A percentile compares a stretch with the other conserved stretches of the same genome.
phyloP scores from a whole-genome alignment of 768 basidiomycete species.

The Serendipita sp. region DNA sequence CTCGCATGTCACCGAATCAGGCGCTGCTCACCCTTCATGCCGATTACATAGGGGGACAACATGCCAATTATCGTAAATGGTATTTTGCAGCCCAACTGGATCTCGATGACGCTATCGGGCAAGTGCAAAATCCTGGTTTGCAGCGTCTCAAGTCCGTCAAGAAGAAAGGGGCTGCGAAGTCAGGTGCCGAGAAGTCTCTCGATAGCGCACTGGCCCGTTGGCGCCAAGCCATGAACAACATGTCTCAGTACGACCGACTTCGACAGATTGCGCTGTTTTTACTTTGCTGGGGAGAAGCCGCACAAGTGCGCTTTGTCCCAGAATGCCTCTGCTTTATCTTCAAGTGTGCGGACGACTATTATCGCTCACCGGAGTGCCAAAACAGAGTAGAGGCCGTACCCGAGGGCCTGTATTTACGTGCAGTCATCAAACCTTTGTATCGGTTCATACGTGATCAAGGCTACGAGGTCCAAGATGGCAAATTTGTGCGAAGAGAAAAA shows the following conservation, averaged over 20 bases:
- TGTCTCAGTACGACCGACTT: conserved; percentile 95
- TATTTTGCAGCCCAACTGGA: conserved; percentile 99
- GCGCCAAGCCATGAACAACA: conserved; percentile 96
- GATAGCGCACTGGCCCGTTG: conserved; percentile 79
- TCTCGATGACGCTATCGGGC: conserved; percentile 91
- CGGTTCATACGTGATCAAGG: conserved; percentile 95
- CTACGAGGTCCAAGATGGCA: conserved; percentile 89
- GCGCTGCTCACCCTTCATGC: conserved; percentile 91
- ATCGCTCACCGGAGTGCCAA: conserved; percentile 97
- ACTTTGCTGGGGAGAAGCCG: conserved; percentile 95
- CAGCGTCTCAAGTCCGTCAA: conserved; percentile 70
- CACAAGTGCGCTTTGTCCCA: conserved; percentile 90
- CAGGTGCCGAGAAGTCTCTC: conserved; percentile 56
- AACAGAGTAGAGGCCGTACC: conserved; percentile 80
- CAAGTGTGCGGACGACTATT: conserved; percentile 99
- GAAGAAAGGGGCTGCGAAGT: conserved; percentile 39
- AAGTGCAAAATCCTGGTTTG: conserved; percentile 80
- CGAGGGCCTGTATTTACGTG: conserved; percentile 84
- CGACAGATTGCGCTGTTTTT: conserved; percentile 92
- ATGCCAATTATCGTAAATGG: conserved; percentile 99
- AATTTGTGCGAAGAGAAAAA: conserved; percentile 81
- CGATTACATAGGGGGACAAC: conserved; percentile 96
- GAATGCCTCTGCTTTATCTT: conserved; percentile 99
- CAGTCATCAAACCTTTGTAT: conserved; percentile 87
- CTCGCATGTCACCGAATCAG: conserved; percentile 92